These are phyloP conservation scores for Blastocystis sp. DNA, from an alignment of 352 stramenopile genomes.

Conservation along the genomic window DNA sequence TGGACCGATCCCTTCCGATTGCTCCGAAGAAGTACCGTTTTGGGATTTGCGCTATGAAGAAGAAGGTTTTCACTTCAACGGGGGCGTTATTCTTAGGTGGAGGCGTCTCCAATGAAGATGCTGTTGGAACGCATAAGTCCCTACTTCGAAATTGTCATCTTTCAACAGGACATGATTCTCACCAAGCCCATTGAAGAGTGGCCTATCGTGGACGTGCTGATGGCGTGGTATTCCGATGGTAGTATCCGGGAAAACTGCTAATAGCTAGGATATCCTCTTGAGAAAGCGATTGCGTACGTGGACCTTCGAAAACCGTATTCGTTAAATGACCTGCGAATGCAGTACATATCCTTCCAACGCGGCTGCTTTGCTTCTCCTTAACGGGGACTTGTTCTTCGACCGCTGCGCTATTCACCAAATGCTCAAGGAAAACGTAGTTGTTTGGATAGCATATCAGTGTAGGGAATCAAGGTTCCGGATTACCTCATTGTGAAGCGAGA, in stretches of 20 bases:
- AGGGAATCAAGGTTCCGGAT: constrained; percentile 91
- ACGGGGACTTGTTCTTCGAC: constrained; percentile 80
- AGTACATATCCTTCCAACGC: constrained; percentile 80
- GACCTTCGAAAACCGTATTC: constrained; percentile 90
- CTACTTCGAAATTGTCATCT: constrained; percentile 94
- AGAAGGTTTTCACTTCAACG: constrained; percentile 95
- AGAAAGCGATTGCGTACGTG: constrained; percentile 95
- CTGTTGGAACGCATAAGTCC: constrained; percentile 43
- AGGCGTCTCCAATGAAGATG: constrained; percentile 84
- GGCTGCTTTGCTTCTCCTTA: neutral
- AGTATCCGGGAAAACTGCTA: neutral
- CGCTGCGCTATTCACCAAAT: constrained; percentile 92
- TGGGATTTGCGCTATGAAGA: constrained; percentile 97
- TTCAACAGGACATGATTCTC: constrained; percentile 94
- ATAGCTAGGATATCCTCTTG: constrained; percentile 86
- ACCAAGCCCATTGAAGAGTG: constrained; percentile 89
- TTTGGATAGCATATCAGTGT: constrained; percentile 10
- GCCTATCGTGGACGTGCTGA: constrained; percentile 93
- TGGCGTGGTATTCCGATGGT: constrained; percentile 96
- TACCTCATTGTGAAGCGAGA: constrained; percentile 93
- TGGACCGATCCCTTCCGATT: constrained; percentile 58
- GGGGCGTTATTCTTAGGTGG: constrained; percentile 91
- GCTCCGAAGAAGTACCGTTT: constrained; percentile 77
- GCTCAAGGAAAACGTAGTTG: constrained; percentile 82
- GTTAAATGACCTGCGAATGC: constrained; percentile 96